These are phyloP conservation scores for Ceratonia siliqua DNA, from an alignment of 306 rosid species.

Conservation along the genomic window DNA sequence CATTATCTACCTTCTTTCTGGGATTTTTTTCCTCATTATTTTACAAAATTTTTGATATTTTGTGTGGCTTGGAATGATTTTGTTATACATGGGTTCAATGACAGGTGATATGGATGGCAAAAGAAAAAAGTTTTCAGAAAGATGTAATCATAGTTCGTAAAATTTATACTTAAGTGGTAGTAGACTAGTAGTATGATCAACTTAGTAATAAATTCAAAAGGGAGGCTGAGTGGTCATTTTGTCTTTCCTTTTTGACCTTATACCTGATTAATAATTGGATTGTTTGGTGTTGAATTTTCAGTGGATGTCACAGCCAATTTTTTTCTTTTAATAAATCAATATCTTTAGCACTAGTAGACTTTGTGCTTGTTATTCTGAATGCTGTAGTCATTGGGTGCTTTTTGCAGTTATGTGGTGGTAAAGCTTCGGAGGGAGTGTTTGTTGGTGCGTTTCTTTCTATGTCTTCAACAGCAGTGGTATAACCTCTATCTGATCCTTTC, in stretches of 20 bases:
- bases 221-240: conserved; percentile 7
- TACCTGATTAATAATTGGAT: conserved; percentile 18
- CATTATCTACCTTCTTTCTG: conserved; percentile 11
- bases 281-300: conserved; percentile 14
- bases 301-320: conserved; percentile 1
- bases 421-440: conserved; percentile 88
- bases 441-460: conserved; percentile 90
- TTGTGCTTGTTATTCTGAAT: conserved; percentile 34
- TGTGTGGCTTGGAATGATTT: not conserved
- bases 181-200: conserved; percentile 27
- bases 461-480: conserved; percentile 98
- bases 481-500: conserved; percentile 19
- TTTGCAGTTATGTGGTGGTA: conserved; percentile 95
- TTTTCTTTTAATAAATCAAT: conserved; percentile 7
- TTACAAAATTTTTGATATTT: conserved; percentile 14
- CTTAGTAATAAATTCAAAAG: conserved; percentile 12
- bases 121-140: not conserved
- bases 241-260: conserved; percentile 14
- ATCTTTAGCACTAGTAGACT: conserved; percentile 31
- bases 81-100: conserved; percentile 20
- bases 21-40: not conserved
- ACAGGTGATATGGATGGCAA: conserved; percentile 14
- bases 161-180: conserved; percentile 15
- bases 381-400: conserved; percentile 38
- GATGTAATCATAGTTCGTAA: conserved; percentile 10